Evolutionary conservation across 108 stramenopile genomes (phyloP), one percentile per base, ranked within the genome.

Genomic region (Mayamaea pseudoterrestris): DNA sequence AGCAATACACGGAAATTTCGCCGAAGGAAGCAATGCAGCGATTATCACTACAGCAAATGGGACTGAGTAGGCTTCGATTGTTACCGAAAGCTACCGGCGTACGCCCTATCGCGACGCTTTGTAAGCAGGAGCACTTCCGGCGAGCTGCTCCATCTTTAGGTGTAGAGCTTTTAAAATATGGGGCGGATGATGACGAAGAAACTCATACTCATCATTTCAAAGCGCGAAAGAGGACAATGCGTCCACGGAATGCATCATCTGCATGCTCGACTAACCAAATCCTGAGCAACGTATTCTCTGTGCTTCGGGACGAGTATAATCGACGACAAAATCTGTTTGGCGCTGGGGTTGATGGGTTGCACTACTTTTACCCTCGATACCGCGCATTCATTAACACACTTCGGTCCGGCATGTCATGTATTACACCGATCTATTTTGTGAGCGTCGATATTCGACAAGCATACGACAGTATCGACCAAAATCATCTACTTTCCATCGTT

Each of bases 361-460:
- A 68, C 18, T 66, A 76, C 42, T 76, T 79, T 39, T 84, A 74
- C 50, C 73, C 63, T 27, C 51, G 69, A 4, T 79, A 78, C 42
- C 72, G 58, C 21, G 20, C 56, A 13, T 84, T 74, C 41, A 52
- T 72, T 34, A 21, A 9, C 44, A 47, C 42, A 32, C 36, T 66
- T 37, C 52, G 49, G 18, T 47, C 26, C 18, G 20, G 27, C 8
- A 22, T 44, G 28, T 35, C n/a, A 20, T n/a, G n/a, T n/a, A 8
- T 8, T 3, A 18, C 20, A 8, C 37, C 37, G 39, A 32, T 92
- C 0, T 78, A 69, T 51, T 85, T 87, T 52, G 80, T 73, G 21
- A 78, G 73, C 47, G 76, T 77, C 6, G 90, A 93, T 41, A 82
- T 93, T 46, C 65, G 74, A 35, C 70, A 80, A 41, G 88, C 85